Evolutionary conservation across 2,329 filamentous ascomycete species (phyloP), one percentile per base, ranked within the genome.

Genomic region (Cladosporium sphaerospermum): DNA sequence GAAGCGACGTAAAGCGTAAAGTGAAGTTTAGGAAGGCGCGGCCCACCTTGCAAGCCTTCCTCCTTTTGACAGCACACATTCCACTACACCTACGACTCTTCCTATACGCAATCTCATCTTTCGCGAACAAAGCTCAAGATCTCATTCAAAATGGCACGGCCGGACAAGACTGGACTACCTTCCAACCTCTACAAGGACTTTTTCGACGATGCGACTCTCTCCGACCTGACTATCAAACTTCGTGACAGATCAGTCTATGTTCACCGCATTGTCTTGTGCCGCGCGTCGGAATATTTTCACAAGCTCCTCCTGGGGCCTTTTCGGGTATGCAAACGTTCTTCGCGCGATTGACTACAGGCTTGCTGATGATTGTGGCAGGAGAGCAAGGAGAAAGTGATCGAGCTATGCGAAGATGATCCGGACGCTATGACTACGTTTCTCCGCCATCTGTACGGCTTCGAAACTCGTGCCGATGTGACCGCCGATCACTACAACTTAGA

Each of bases 251-350:
- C 37, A 9, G 31, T 44, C 9, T 9, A 16, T 8, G 48, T 44
- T 10, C 48, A 51, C 33, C 11, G 41, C 9, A 39, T 51, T 4
- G 48, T 44, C 4, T 32, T 51, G 14, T 51, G 48, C 16, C 40
- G 48, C 11, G 18, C 16, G 11, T 51, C 48, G n/a, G 48, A 43
- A 32, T 51, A 51, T 18, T 51, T 44, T 19, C 14, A 16, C 39
- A 44, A 44, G 10, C 39, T 51, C 3, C 18, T 51, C 11, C 31
- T 37, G 3, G 48, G 41, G 11, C 9, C 5, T 1, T 51, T 51
- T 32, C 32, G 34, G 40, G 40, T 51, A 39, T 34, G 37, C 8
- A 5, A 8, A 31, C 4, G 7, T 28, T 5, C 23, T 7, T 28
- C 23, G 3, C 23, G 23, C 23, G 23, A 28, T 5, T 28, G 23